These are phyloP conservation scores for Thalia dealbata DNA, from an alignment of 176 grass and related monocot species.

Conservation along the genomic window DNA sequence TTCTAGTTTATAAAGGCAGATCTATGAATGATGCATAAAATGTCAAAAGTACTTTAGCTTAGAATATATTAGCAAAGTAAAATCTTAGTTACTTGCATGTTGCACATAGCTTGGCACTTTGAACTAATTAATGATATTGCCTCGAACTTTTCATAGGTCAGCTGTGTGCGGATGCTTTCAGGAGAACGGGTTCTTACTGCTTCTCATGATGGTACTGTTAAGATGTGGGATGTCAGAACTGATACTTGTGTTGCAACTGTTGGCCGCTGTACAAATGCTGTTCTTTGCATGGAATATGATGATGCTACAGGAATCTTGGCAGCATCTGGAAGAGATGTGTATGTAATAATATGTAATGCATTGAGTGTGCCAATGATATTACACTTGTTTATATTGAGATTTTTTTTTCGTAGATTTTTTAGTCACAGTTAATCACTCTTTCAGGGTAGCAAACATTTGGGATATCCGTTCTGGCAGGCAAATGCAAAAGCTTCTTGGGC, in stretches of 20 bases:
- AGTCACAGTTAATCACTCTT: not conserved
- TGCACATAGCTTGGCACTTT: no score
- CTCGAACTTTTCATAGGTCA: slow-evolving; percentile 44
- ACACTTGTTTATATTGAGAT: not conserved
- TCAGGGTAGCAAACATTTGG: slow-evolving; percentile 84
- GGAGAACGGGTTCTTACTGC: slow-evolving; percentile 92
- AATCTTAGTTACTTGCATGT: no score
- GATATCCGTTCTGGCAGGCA: slow-evolving; percentile 87
- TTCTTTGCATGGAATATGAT: slow-evolving; percentile 98
- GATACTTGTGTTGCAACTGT: slow-evolving; percentile 98
- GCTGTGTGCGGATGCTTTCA: slow-evolving; percentile 93
- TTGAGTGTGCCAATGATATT: not conserved
- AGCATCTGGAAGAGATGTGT: slow-evolving; percentile 92
- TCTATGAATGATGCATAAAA: not conserved
- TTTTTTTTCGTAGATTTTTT: not conserved
- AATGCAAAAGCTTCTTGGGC: slow-evolving; percentile 93
- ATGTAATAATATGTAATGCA: slow-evolving; percentile 35
- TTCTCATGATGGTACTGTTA: slow-evolving; percentile 88
- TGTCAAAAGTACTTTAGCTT: not conserved
- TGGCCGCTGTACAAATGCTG: slow-evolving; percentile 73
- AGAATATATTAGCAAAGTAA: not conserved
- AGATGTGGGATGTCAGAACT: slow-evolving; percentile 99
- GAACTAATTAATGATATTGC: not conserved
- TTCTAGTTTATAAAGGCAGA: not conserved
- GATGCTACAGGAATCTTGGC: slow-evolving; percentile 86